Percentiles rank a stretch among this genome's conserved stretches.
Conservation (phyloP, 2,329 filamentous ascomycete species). For the Exophiala bonariae region DNA sequence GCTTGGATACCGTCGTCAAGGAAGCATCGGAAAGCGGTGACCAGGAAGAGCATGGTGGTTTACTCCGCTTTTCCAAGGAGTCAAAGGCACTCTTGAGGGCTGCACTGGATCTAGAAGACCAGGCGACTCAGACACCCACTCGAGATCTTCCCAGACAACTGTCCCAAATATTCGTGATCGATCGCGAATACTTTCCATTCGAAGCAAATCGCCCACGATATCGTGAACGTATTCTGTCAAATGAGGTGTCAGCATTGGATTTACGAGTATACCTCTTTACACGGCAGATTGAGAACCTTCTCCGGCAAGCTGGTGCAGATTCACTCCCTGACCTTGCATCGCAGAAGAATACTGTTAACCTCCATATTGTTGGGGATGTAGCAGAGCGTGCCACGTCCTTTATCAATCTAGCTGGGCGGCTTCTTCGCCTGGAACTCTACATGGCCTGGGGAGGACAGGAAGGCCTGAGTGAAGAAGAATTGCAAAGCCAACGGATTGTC, state of each 20-base stretch:
- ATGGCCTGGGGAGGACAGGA: constrained; percentile 52
- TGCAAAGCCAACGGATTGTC: constrained; percentile 30
- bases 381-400: constrained; percentile 82
- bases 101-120: constrained; percentile 39
- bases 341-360: constrained; percentile 10
- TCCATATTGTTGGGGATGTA: constrained; percentile 73
- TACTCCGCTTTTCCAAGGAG: constrained; percentile 73
- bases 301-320: constrained; percentile 12
- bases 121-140: constrained; percentile 21
- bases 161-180: constrained; percentile 17
- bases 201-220: constrained; percentile 72
- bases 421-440: constrained; percentile 76
- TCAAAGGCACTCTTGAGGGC: constrained; percentile 61
- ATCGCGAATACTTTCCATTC: constrained; percentile 35
- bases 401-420: constrained; percentile 74
- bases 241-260: constrained; percentile 94
- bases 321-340: constrained; percentile 1
- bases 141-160: constrained; percentile 27
- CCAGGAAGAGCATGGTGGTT: constrained; percentile 68
- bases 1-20: constrained; percentile 77
- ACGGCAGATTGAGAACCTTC: constrained; percentile 76
- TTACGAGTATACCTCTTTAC: constrained; percentile 93
- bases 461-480: constrained; percentile 36
- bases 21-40: constrained; percentile 66
- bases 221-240: constrained; percentile 85